A percentile compares a stretch with the other conserved stretches of the same genome.
These are phyloP conservation scores for Camelina neglecta DNA, from an alignment of 345 rosid species.

Conservation along the genomic window DNA sequence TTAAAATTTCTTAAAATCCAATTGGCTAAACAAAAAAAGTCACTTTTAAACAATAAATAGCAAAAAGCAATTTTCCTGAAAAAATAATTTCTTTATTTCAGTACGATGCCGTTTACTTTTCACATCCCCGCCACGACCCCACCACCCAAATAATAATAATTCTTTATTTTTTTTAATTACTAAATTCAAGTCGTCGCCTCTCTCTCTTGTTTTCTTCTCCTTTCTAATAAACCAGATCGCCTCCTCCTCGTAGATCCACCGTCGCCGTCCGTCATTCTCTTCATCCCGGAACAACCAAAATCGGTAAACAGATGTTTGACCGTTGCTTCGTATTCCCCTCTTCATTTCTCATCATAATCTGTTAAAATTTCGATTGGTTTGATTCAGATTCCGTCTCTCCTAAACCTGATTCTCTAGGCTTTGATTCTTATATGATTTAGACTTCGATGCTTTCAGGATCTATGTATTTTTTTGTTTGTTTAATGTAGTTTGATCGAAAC, in stretches of 20 bases:
- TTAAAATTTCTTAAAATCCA: neutral
- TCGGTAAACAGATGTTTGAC: slow-evolving; percentile 9
- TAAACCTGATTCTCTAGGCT: too few relatives aligned
- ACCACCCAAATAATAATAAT: slow-evolving; percentile 21
- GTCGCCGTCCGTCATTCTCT: neutral
- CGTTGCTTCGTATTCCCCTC: neutral
- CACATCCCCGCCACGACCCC: slow-evolving; percentile 32
- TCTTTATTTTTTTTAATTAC: neutral
- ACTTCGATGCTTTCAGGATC: too few relatives aligned
- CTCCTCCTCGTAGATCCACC: slow-evolving; percentile 37
- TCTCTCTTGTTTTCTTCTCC: neutral
- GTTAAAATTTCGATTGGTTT: too few relatives aligned
- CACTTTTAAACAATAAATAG: neutral
- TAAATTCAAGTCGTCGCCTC: neutral
- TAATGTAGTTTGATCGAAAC: too few relatives aligned
- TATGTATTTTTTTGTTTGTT: too few relatives aligned
- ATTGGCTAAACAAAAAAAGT: neutral
- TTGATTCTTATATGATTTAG: too few relatives aligned
- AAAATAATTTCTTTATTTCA: neutral
- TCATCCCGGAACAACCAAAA: neutral
- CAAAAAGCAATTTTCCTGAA: neutral
- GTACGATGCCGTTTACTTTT: slow-evolving; percentile 15
- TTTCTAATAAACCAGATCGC: slow-evolving; percentile 32
- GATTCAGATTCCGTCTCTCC: too few relatives aligned
- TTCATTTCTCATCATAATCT: neutral